These are phyloP conservation scores for Coniochaeta ligniaria DNA, from an alignment of 2,329 filamentous ascomycete species.

Conservation along the genomic window DNA sequence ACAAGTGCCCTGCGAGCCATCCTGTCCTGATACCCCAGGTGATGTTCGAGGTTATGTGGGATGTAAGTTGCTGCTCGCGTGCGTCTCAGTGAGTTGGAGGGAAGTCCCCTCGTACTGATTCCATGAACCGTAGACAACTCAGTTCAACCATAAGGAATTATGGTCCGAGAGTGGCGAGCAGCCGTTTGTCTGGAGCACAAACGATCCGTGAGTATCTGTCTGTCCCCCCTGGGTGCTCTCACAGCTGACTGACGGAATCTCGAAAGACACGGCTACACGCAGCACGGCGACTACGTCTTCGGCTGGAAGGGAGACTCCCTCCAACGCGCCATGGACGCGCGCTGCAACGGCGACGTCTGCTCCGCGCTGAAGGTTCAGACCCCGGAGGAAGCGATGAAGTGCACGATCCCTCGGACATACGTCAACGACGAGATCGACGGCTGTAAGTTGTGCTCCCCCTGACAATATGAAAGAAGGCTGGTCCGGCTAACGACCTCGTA, in stretches of 20 bases:
- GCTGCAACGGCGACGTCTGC: neutral
- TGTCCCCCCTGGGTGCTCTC: neutral
- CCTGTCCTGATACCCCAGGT: conserved; percentile 50
- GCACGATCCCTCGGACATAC: neutral
- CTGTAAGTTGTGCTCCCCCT: neutral
- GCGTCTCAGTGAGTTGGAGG: neutral
- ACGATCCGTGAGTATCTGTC: neutral
- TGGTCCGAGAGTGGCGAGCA: conserved; percentile 6
- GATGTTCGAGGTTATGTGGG: conserved; percentile 54
- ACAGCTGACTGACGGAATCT: neutral
- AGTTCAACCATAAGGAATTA: conserved; percentile 16
- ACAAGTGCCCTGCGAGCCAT: conserved; percentile 40
- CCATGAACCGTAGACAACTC: conserved; percentile 6
- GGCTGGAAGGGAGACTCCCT: conserved; percentile 1
- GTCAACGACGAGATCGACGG: neutral
- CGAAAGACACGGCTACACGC: neutral
- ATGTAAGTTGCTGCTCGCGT: conserved; percentile 18
- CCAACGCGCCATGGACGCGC: conserved; percentile 1
- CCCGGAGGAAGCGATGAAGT: neutral
- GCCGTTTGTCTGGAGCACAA: conserved; percentile 7
- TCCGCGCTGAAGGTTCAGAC: neutral
- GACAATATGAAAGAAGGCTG: no score
- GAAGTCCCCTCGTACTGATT: neutral
- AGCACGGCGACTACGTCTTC: conserved; percentile 3
- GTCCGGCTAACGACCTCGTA: neutral